Conservation (phyloP, 768 basidiomycete species). For the Flagelloscypha sp. region DNA sequence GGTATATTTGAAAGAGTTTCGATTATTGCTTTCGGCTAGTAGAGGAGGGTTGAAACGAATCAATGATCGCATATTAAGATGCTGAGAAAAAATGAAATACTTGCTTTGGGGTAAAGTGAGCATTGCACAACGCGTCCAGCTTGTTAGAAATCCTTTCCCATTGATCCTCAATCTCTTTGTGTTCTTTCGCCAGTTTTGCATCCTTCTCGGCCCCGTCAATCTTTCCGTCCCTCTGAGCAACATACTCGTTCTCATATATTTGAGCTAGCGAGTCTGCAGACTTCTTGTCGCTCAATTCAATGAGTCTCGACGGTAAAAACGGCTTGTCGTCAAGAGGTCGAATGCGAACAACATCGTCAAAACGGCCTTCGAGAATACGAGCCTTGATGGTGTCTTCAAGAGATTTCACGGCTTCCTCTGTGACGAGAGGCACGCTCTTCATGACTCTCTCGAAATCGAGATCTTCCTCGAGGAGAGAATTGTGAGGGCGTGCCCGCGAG, state of each 20-base stretch:
- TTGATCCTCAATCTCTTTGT: conserved; percentile 71
- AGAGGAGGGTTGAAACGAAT: conserved; percentile 1
- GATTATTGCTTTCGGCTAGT: conserved; percentile 82
- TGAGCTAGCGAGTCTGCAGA: conserved; percentile 86
- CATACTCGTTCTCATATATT: conserved; percentile 92
- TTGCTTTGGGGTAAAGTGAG: conserved; percentile 91
- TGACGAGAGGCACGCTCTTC: conserved; percentile 82
- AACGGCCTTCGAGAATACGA: conserved; percentile 75
- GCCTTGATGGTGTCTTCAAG: conserved; percentile 90
- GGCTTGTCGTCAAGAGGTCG: conserved; percentile 74
- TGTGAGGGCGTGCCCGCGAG: conserved; percentile 75
- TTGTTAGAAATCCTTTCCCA: conserved; percentile 87
- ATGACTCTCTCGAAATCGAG: conserved; percentile 89
- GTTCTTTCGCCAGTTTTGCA: conserved; percentile 81
- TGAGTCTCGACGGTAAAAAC: conserved; percentile 82
- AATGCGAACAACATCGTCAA: conserved; percentile 88
- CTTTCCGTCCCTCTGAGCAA: conserved; percentile 53
- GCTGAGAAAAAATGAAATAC: conserved; percentile 35
- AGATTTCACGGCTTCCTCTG: conserved; percentile 73
- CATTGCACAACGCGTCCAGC: conserved; percentile 89
- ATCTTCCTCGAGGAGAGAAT: conserved; percentile 88
- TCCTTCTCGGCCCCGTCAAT: conserved; percentile 67
- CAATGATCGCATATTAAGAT: neutral
- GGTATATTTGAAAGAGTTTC: conserved; percentile 77
- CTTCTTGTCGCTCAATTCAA: conserved; percentile 86